phyloP scores from a whole-genome alignment of 345 rosid species.

The Gossypium sturtianum region DNA sequence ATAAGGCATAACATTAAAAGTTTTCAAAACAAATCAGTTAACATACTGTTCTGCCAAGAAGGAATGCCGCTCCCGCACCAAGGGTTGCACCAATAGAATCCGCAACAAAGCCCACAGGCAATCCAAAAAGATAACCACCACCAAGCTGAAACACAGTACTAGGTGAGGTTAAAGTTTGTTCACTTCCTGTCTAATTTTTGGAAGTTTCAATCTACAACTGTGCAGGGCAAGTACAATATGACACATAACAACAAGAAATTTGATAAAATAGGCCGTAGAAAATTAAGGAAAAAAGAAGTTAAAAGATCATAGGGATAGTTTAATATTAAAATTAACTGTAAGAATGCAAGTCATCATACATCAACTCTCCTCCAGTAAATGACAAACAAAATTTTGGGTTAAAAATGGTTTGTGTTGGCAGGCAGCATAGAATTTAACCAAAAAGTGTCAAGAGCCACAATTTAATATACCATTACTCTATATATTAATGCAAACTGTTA shows the following conservation, averaged over 20 bases:
- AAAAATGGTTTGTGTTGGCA: neutral
- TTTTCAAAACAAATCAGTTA: neutral
- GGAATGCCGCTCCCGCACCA: conserved; percentile 94
- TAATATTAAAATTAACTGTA: neutral
- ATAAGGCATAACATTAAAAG: neutral
- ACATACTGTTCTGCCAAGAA: conserved; percentile 83
- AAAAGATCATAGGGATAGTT: neutral
- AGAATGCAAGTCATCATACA: neutral
- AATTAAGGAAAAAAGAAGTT: neutral
- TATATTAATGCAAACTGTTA: neutral
- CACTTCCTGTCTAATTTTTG: neutral
- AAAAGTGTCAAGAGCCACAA: neutral
- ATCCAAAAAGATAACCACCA: conserved; percentile 96
- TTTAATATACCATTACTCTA: neutral
- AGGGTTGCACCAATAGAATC: conserved; percentile 93
- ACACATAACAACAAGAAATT: neutral
- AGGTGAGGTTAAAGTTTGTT: neutral
- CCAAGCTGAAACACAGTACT: conserved; percentile 53
- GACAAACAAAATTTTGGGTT: neutral
- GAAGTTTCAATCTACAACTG: neutral
- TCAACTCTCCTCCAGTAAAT: neutral
- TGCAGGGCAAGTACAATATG: neutral
- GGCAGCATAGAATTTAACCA: conserved; percentile 1
- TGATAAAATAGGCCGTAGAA: neutral
- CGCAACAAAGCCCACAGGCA: conserved; percentile 89